Percentiles rank a stretch among this genome's conserved stretches.
Conservation (phyloP, 495 filamentous ascomycete species). For the Xylaria castorea region DNA sequence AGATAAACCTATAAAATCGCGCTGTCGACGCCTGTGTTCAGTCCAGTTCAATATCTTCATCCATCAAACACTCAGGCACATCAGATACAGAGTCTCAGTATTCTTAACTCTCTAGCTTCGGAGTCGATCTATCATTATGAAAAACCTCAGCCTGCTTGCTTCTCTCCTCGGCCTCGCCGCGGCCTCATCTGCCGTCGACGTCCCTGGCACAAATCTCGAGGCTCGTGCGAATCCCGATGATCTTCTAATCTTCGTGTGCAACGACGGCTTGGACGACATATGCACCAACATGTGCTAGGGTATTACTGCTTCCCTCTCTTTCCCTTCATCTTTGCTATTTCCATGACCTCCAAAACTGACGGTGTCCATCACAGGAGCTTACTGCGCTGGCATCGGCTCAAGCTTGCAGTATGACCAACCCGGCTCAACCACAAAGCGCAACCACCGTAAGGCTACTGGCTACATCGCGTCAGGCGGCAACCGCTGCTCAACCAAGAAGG, state of each 20-base stretch:
- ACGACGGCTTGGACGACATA: slow-evolving; percentile 12
- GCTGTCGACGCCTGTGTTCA: not conserved
- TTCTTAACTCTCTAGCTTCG: not conserved
- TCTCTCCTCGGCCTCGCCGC: slow-evolving; percentile 5
- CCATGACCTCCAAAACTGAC: not conserved
- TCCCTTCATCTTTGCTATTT: not conserved
- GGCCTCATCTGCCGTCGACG: slow-evolving; percentile 1
- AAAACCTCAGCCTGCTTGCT: not conserved
- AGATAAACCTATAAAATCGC: not conserved
- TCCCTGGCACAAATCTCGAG: not conserved
- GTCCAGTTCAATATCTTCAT: not conserved
- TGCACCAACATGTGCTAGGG: slow-evolving; percentile 19
- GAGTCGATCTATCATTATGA: not conserved
- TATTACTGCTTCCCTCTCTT: not conserved
- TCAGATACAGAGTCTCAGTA: not conserved
- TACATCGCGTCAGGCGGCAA: slow-evolving; percentile 15
- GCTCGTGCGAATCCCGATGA: slow-evolving; percentile 9
- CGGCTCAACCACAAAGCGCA: not conserved
- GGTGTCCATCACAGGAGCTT: not conserved
- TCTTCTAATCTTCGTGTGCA: slow-evolving; percentile 15
- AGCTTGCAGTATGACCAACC: slow-evolving; percentile 9
- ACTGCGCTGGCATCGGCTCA: not conserved
- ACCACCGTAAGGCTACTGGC: not conserved
- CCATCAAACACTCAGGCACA: not conserved
- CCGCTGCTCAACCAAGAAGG: slow-evolving; percentile 9